phyloP scores from a whole-genome alignment of 2,329 filamentous ascomycete species.

The Metarhizium rileyi region DNA sequence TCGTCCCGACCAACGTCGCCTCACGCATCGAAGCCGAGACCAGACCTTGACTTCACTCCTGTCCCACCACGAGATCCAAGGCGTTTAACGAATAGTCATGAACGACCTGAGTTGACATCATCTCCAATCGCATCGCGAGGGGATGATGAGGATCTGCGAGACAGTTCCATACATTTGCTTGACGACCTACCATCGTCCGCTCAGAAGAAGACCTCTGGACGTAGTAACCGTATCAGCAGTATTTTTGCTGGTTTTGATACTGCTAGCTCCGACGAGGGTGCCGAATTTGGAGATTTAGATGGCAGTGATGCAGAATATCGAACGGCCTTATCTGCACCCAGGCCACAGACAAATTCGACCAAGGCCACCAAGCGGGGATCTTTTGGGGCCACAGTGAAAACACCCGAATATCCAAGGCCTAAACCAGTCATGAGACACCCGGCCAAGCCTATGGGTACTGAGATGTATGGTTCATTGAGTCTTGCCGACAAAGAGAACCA shows the following conservation, averaged over 20 bases:
- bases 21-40: constrained; percentile 18
- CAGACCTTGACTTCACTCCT: constrained; percentile 33
- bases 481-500: constrained; percentile 23
- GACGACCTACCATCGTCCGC: constrained; percentile 64
- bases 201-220: constrained; percentile 45
- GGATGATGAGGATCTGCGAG: constrained; percentile 36
- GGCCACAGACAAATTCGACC: constrained; percentile 32
- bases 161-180: constrained; percentile 70
- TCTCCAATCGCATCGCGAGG: constrained; percentile 31
- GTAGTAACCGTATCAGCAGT: constrained; percentile 67
- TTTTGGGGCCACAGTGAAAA: constrained; percentile 26
- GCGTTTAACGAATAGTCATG: constrained; percentile 38
- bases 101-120: constrained; percentile 37
- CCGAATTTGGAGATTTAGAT: constrained; percentile 52
- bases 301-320: constrained; percentile 58
- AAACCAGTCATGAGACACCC: constrained; percentile 18
- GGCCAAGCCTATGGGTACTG: constrained; percentile 28
- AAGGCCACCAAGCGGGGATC: constrained; percentile 34
- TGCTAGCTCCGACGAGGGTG: constrained; percentile 55
- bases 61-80: constrained; percentile 51
- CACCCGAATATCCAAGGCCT: constrained; percentile 31
- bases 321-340: constrained; percentile 55
- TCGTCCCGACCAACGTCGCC: constrained; percentile 51
- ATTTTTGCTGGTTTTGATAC: constrained; percentile 80
- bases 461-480: constrained; percentile 35